phyloP scores from a whole-genome alignment of 1,139 yeast genomes.

The Waltiozyma sp. region DNA sequence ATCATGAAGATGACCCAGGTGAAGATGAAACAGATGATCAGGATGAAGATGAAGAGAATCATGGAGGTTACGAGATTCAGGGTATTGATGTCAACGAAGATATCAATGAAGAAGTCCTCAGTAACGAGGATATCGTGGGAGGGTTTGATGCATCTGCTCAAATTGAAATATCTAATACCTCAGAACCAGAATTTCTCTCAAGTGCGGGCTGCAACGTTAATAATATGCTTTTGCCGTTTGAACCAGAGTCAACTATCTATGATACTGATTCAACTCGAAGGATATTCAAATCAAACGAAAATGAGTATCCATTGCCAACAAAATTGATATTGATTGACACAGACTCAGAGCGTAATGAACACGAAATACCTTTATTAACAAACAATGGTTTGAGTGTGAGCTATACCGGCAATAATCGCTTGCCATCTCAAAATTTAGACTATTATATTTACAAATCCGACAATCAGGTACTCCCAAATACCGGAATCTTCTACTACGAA shows the following conservation, averaged over 20 bases:
- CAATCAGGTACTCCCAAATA: conserved; percentile 27
- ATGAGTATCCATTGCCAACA: neutral
- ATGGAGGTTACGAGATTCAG: neutral
- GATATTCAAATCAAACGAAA: neutral
- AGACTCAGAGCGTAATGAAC: neutral
- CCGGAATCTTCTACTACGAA: conserved; percentile 50
- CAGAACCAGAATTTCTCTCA: conserved; percentile 22
- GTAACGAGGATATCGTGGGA: conserved; percentile 1
- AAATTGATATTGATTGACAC: neutral
- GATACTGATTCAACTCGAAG: conserved; percentile 25
- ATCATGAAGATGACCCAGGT: conserved; percentile 3
- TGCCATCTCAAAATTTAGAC: conserved; percentile 20
- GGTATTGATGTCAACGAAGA: conserved; percentile 1
- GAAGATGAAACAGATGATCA: neutral
- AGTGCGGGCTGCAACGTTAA: conserved; percentile 21
- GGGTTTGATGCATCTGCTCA: conserved; percentile 2
- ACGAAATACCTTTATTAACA: neutral
- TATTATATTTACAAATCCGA: conserved; percentile 32
- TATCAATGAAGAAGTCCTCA: conserved; percentile 2
- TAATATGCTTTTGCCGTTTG: no score
- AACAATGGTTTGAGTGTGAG: neutral
- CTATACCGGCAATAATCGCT: neutral
- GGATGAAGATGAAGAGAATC: conserved; percentile 3
- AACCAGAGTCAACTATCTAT: conserved; percentile 16
- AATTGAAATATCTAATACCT: conserved; percentile 25